phyloP scores from a whole-genome alignment of 2,329 filamentous ascomycete genomes.

The Ambrosiella cleistominuta region DNA sequence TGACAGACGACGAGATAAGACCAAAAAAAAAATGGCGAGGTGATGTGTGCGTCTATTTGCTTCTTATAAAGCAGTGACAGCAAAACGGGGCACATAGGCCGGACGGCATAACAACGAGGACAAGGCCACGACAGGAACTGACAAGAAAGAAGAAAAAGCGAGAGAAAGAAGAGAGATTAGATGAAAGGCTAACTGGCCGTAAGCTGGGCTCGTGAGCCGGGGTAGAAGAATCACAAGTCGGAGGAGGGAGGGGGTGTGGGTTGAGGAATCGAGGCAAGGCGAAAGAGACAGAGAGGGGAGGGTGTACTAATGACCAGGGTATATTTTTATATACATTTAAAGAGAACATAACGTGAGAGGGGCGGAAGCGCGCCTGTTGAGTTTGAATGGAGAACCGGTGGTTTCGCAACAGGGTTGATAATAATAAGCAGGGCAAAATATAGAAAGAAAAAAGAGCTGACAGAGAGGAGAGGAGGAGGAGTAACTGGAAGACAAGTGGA shows the following conservation, averaged over 20 bases:
- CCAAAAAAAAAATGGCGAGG: background rate
- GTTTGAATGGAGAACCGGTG: background rate
- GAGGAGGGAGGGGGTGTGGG: background rate
- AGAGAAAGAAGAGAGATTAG: background rate
- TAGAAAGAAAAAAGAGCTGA: background rate
- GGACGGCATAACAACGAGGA: background rate
- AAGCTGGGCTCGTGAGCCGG: background rate
- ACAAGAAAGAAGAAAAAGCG: background rate
- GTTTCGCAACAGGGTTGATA: background rate
- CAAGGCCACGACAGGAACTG: background rate
- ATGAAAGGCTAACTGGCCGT: background rate
- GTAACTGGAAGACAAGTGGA: background rate
- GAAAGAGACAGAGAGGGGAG: background rate
- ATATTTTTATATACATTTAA: background rate
- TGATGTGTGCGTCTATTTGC: background rate
- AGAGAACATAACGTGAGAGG: background rate
- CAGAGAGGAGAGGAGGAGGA: background rate
- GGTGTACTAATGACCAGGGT: background rate
- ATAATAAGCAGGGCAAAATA: background rate
- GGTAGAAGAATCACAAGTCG: too few species aligned
- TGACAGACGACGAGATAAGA: constrained; percentile 2
- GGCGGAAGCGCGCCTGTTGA: background rate
- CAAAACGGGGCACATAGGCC: background rate
- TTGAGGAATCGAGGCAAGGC: background rate
- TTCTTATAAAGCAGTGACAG: background rate